Conservation (phyloP, 140 eudicot species). For the Stevia rebaudiana region DNA sequence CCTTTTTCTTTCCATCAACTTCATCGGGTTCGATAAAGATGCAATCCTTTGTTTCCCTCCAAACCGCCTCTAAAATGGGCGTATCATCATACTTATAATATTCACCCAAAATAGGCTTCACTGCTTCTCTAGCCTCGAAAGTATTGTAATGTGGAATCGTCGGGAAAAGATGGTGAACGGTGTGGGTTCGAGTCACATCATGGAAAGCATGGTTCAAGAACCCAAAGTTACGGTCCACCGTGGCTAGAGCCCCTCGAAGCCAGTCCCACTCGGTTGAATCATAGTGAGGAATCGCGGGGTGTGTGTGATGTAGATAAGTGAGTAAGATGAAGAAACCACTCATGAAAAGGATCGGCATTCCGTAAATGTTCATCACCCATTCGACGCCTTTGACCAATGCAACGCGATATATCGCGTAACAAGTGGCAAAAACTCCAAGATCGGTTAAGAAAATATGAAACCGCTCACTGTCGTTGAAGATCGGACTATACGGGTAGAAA, state of each 20-base stretch:
- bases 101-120: slow-evolving; percentile 32
- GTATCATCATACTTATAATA: slow-evolving; percentile 32
- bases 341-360: slow-evolving; percentile 23
- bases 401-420: neutral
- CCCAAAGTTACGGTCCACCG: slow-evolving; percentile 27
- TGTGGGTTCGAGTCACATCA: slow-evolving; percentile 28
- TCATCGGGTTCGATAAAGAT: slow-evolving; percentile 31
- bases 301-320: slow-evolving; percentile 31
- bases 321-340: slow-evolving; percentile 24
- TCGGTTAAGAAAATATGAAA: slow-evolving; percentile 28
- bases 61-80: slow-evolving; percentile 27
- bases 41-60: slow-evolving; percentile 37
- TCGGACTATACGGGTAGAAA: slow-evolving; percentile 30
- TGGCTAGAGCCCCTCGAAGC: slow-evolving; percentile 31
- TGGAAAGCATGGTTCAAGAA: slow-evolving; percentile 30
- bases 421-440: slow-evolving; percentile 25
- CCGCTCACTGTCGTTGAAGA: slow-evolving; percentile 31
- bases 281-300: slow-evolving; percentile 33
- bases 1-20: slow-evolving; percentile 25
- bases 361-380: slow-evolving; percentile 29
- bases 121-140: slow-evolving; percentile 28
- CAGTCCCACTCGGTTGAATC: slow-evolving; percentile 35
- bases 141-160: slow-evolving; percentile 32
- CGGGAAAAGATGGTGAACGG: slow-evolving; percentile 33
- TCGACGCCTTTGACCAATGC: neutral